Conservation (phyloP, 164 flowering plant species). For the Piper betle region DNA sequence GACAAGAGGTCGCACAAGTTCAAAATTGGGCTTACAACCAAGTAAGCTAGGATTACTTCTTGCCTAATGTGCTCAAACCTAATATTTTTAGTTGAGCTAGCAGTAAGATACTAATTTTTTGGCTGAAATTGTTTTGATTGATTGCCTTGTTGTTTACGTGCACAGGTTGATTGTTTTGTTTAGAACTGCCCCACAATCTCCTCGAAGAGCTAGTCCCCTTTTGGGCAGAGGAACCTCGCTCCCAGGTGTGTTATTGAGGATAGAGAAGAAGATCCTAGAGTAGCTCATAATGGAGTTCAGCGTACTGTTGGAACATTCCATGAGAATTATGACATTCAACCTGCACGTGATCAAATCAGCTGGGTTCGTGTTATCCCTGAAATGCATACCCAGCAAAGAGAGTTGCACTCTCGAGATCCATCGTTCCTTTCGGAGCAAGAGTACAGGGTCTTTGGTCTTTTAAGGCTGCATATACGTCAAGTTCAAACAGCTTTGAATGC, state of each 20-base stretch:
- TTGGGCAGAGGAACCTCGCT: slow-evolving; percentile 3
- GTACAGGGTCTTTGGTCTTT: slow-evolving; percentile 15
- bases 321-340: not conserved
- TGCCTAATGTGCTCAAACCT: not conserved
- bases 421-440: slow-evolving; percentile 13
- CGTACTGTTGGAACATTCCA: not conserved
- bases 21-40: slow-evolving; percentile 45
- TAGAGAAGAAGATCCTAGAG: slow-evolving; percentile 14
- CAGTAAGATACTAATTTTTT: too few relatives aligned
- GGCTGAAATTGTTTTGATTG: too few relatives aligned
- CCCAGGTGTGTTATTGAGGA: slow-evolving; percentile 5
- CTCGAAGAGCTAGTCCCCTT: slow-evolving; percentile 4
- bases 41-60: slow-evolving; percentile 36
- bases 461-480: slow-evolving; percentile 3
- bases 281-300: not conserved
- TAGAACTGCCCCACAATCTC: slow-evolving; percentile 25
- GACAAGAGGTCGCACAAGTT: slow-evolving; percentile 36
- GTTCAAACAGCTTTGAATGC: slow-evolving; percentile 1
- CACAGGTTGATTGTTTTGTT: slow-evolving; percentile 39
- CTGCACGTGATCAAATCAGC: slow-evolving; percentile 5
- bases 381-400: not conserved
- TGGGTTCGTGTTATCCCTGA: not conserved
- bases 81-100: too few relatives aligned
- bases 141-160: slow-evolving; percentile 29
- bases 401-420: slow-evolving; percentile 5